These are phyloP conservation scores for Inosperma sp. DNA, from an alignment of 768 basidiomycete genomes.

Conservation along the genomic window DNA sequence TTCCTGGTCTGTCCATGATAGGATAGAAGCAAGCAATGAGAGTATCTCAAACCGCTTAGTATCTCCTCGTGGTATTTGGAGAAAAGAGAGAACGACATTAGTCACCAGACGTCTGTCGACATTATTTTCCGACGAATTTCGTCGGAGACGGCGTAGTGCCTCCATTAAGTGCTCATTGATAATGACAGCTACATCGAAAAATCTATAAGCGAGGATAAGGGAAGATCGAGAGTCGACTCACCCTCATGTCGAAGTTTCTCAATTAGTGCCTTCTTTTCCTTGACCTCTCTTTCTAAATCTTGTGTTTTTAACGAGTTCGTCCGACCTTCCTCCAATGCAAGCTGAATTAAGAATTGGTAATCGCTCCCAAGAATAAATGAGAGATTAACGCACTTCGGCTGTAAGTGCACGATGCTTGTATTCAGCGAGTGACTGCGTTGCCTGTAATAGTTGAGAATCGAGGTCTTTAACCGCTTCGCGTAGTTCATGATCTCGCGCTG, in stretches of 20 bases:
- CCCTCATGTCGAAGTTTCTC: conserved; percentile 94
- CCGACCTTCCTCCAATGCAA: conserved; percentile 69
- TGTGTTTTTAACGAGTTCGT: conserved; percentile 61
- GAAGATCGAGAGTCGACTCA: conserved; percentile 29
- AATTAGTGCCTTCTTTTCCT: conserved; percentile 94
- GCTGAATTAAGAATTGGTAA: conserved; percentile 36
- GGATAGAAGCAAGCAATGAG: conserved; percentile 76
- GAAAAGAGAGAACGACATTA: conserved; percentile 87
- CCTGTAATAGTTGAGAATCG: conserved; percentile 63
- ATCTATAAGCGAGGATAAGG: conserved; percentile 2
- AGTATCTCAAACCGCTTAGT: conserved; percentile 97
- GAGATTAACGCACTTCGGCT: conserved; percentile 63
- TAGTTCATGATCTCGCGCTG: conserved; percentile 92
- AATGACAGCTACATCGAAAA: conserved; percentile 66
- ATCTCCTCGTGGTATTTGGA: conserved; percentile 87
- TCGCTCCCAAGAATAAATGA: background rate
- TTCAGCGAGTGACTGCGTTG: conserved; percentile 79
- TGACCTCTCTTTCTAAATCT: conserved; percentile 83
- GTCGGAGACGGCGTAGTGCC: conserved; percentile 89
- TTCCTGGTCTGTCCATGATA: conserved; percentile 91
- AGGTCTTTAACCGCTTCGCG: conserved; percentile 78
- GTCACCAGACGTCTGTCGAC: conserved; percentile 93
- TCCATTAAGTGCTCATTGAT: conserved; percentile 98
- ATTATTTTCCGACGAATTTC: conserved; percentile 81
- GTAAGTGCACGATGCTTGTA: conserved; percentile 83